Conservation (phyloP, 108 stramenopile genomes). For the Nitzschia inconspicua region DNA sequence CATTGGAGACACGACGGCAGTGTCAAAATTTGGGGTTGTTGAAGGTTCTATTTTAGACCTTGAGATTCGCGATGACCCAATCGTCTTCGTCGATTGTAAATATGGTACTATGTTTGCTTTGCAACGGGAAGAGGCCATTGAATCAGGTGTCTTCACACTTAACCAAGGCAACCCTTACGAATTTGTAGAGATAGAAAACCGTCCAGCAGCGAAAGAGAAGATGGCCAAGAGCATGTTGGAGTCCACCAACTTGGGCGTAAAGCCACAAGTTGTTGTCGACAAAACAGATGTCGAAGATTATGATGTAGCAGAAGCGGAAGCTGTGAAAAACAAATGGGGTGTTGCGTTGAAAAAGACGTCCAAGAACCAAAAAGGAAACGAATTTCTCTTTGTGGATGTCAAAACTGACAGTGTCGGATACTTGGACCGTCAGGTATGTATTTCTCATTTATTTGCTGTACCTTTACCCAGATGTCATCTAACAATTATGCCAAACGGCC, state of each 20-base stretch:
- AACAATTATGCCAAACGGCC: too few species aligned
- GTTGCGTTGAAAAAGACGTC: constrained; percentile 30
- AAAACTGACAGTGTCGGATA: constrained; percentile 22
- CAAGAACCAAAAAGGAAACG: constrained; percentile 21
- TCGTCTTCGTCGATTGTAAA: constrained; percentile 34
- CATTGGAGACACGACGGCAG: neutral
- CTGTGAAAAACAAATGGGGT: constrained; percentile 34
- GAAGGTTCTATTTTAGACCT: constrained; percentile 23
- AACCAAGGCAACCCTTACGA: constrained; percentile 9
- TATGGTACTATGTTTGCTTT: constrained; percentile 31
- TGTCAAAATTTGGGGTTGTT: constrained; percentile 8
- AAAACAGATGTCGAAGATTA: constrained; percentile 29
- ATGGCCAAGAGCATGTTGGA: constrained; percentile 25
- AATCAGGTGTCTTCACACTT: constrained; percentile 9
- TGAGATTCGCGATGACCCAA: constrained; percentile 19
- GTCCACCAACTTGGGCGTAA: constrained; percentile 29
- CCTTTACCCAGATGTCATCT: too few species aligned
- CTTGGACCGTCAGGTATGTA: constrained; percentile 15
- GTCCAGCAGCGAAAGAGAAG: neutral
- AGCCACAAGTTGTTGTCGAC: constrained; percentile 27
- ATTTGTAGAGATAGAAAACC: constrained; percentile 19
- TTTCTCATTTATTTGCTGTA: too few species aligned
- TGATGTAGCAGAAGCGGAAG: constrained; percentile 7
- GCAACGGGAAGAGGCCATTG: constrained; percentile 23
- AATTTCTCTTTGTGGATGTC: constrained; percentile 30